Base-by-base conservation (phyloP, 805 yeast species). In the Lachancea fermentati region DNA sequence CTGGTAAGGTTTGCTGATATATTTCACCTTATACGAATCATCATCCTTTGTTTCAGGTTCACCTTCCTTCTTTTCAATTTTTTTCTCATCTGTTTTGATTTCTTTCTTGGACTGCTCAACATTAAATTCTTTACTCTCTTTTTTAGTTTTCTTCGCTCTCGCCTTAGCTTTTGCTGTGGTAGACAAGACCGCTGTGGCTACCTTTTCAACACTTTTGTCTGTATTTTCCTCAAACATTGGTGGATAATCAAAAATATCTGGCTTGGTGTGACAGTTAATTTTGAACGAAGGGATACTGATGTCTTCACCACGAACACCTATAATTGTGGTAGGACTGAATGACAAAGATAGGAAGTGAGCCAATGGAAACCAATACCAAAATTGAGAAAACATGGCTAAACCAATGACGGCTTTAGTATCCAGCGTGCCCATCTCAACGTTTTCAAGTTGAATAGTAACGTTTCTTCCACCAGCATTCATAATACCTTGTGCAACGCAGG, bases 401-500 rank as follows among this genome's bases (percentile, higher is more conserved):
- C 98, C 98, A 42, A 89, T 95, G 54, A 93, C 81, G 0, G 96
- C 93, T 63, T 85, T 84, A 58, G 82, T 79, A 65, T 93, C 91
- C 49, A 93, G 73, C 15, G 95, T 87, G 45, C 88, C 94, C 30
- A 96, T 87, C 51, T 88, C 89, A 17, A 79, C 56, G 61, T 89
- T 86, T 63, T 93, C 97, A 37, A 91, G 71, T 51, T 84, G 84
- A 49, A 93, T 88, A 0, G 97, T 88, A n/a, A 85, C 95, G 55
- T 93, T 93, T 60, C 97, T 79, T 9, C 98, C 98, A 65, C 98
- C 97, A 8, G 97, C 98, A 67, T 93, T 97, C 60, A 93, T 81
- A 48, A 93, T 91, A 63, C 98, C 98, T 68, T 91, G 97, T 11
- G 96, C 91, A 36, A 93, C 68, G 13, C 97, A 86, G 22, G 97